A percentile compares a stretch with the other conserved stretches of the same genome.
phyloP scores from a whole-genome alignment of 108 stramenopile species.

The Fistulifera pelliculosa region DNA sequence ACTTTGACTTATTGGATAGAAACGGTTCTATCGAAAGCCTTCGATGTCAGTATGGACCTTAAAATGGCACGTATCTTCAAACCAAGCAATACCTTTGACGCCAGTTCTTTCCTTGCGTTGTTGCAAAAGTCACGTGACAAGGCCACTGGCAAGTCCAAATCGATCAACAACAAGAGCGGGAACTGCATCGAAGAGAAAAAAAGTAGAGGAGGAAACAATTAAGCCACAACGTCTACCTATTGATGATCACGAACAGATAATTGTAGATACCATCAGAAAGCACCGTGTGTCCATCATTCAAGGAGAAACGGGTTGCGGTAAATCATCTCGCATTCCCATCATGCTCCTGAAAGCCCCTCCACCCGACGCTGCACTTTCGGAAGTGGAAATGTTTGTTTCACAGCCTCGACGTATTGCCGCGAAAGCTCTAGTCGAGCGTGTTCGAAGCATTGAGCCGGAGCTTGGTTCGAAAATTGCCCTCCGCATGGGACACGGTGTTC shows the following conservation, averaged over 20 bases:
- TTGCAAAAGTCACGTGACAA: constrained; percentile 6
- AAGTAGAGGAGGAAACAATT: background rate
- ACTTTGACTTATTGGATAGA: constrained; percentile 31
- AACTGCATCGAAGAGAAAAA: background rate
- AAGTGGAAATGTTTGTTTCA: constrained; percentile 80
- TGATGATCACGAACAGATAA: constrained; percentile 61
- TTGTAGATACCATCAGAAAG: constrained; percentile 43
- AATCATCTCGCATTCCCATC: constrained; percentile 70
- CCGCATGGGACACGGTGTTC: constrained; percentile 85
- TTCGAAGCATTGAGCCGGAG: constrained; percentile 62
- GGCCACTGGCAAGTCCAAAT: background rate
- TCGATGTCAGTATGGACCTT: constrained; percentile 7
- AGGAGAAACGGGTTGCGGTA: constrained; percentile 87
- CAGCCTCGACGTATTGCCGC: constrained; percentile 80
- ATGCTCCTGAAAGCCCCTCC: constrained; percentile 69
- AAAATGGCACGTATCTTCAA: background rate
- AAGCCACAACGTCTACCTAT: constrained; percentile 42
- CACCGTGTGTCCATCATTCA: constrained; percentile 84
- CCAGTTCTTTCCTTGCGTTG: too few species aligned
- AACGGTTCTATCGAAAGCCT: constrained; percentile 2
- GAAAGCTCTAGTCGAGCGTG: constrained; percentile 69
- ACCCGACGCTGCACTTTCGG: constrained; percentile 33
- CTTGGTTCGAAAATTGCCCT: constrained; percentile 50
- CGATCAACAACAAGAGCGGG: background rate
- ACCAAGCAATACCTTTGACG: constrained; percentile 11